These are phyloP conservation scores for Colletotrichum sidae DNA, from an alignment of 2,329 filamentous ascomycete genomes.

Conservation along the genomic window DNA sequence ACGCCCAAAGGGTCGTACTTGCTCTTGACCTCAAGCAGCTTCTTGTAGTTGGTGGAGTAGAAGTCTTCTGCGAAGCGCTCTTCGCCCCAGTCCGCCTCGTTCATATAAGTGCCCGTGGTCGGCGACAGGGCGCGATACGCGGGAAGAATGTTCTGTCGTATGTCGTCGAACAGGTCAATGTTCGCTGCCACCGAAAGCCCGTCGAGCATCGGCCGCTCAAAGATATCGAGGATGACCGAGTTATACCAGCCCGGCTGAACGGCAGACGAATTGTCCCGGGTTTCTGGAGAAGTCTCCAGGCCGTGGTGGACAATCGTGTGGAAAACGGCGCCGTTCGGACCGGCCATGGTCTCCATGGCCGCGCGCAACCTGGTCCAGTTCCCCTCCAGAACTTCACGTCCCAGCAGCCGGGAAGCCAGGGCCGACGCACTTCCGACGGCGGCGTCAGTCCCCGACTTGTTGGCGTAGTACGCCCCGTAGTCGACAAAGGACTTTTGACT, in stretches of 20 bases:
- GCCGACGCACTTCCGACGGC: constrained; percentile 3
- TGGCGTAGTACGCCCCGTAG: constrained; percentile 13
- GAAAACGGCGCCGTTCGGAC: constrained; percentile 1
- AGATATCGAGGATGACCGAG: constrained; percentile 48
- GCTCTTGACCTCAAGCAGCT: constrained; percentile 57
- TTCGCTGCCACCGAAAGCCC: constrained; percentile 5
- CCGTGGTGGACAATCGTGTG: constrained; percentile 25
- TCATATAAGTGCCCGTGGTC: constrained; percentile 57
- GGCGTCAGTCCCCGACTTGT: constrained; percentile 2
- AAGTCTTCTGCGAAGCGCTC: constrained; percentile 46
- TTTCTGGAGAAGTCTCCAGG: constrained; percentile 8
- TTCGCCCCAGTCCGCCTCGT: constrained; percentile 56
- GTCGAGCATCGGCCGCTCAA: constrained; percentile 53
- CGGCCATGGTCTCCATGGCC: constrained; percentile 17
- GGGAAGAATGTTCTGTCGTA: constrained; percentile 17
- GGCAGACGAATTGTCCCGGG: not conserved
- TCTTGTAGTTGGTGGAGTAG: constrained; percentile 50
- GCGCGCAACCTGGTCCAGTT: constrained; percentile 1
- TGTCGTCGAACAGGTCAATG: constrained; percentile 5
- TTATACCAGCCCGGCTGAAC: constrained; percentile 23
- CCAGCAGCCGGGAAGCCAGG: constrained; percentile 9
- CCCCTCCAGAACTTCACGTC: constrained; percentile 6
- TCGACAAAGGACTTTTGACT: constrained; percentile 9
- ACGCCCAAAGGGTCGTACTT: constrained; percentile 60
- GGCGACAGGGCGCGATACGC: constrained; percentile 11